Conservation (phyloP, 2,329 filamentous ascomycete genomes). For the Penicillium brevicompactum region DNA sequence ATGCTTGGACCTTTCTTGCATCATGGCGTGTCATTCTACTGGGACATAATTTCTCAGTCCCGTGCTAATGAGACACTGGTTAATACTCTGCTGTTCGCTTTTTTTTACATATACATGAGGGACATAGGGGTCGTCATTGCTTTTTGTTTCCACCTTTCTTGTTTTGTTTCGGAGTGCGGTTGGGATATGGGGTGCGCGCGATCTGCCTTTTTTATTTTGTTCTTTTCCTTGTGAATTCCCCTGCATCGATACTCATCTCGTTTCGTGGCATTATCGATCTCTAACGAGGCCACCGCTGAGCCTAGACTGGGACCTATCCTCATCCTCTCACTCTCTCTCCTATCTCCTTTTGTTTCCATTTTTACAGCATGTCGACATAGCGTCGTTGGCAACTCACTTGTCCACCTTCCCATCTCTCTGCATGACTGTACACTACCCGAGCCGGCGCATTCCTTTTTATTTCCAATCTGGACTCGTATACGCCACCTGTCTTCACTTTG, state of each 20-base stretch:
- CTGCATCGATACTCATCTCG: conserved; percentile 29
- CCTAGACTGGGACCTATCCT: conserved; percentile 26
- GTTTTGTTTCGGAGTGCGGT: conserved; percentile 28
- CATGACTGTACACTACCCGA: conserved; percentile 40
- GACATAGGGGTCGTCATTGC: conserved; percentile 38
- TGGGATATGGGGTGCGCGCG: conserved; percentile 27
- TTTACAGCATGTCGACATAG: conserved; percentile 24
- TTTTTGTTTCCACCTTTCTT: conserved; percentile 17
- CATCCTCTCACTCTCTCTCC: conserved; percentile 19
- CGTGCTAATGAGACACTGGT: conserved; percentile 15
- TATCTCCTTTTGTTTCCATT: conserved; percentile 8
- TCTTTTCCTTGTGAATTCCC: conserved; percentile 19
- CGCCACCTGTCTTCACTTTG: conserved; percentile 18
- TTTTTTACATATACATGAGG: conserved; percentile 44
- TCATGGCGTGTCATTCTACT: conserved; percentile 22
- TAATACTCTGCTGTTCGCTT: conserved; percentile 39
- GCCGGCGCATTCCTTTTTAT: conserved; percentile 28
- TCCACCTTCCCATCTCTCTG: conserved; percentile 26
- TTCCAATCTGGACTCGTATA: conserved; percentile 23
- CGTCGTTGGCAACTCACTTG: conserved; percentile 17
- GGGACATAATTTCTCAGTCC: conserved; percentile 18
- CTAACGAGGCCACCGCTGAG: conserved; percentile 28
- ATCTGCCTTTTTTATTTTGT: conserved; percentile 3
- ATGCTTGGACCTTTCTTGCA: conserved; percentile 26
- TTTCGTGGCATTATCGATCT: conserved; percentile 27